These are phyloP conservation scores for Castanea mollissima DNA, from an alignment of 306 rosid genomes.

Conservation along the genomic window DNA sequence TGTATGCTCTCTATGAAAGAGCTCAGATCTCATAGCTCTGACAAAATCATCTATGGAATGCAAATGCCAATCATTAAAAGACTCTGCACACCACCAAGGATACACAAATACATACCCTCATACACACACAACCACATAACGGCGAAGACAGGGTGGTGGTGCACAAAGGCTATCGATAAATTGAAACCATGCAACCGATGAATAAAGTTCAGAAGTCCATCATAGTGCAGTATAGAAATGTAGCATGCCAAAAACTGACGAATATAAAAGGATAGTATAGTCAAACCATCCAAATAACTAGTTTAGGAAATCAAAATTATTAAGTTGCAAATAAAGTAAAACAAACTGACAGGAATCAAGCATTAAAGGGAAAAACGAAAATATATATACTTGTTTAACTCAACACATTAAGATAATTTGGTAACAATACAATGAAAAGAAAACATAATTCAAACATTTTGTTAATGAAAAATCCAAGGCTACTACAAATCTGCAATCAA, in stretches of 20 bases:
- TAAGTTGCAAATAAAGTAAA: too few species aligned
- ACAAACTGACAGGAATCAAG: background rate
- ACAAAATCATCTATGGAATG: background rate
- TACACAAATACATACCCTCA: background rate
- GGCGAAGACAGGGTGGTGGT: too few species aligned
- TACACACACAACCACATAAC: background rate
- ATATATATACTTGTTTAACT: too few species aligned
- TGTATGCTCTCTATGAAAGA: background rate
- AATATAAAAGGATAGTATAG: background rate
- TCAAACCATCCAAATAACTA: background rate
- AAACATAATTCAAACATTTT: background rate
- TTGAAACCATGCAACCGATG: too few species aligned
- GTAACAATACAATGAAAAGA: too few species aligned
- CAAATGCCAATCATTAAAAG: too few species aligned
- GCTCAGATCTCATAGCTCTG: background rate
- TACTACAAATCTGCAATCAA: background rate
- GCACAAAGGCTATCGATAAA: background rate
- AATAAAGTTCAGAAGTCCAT: background rate
- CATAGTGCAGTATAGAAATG: background rate
- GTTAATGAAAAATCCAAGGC: background rate
- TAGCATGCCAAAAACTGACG: background rate
- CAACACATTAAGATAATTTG: too few species aligned
- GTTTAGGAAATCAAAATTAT: too few species aligned
- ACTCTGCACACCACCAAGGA: too few species aligned
- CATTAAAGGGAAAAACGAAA: background rate